phyloP scores from a whole-genome alignment of 306 rosid genomes.

The Astragalus membranaceus region DNA sequence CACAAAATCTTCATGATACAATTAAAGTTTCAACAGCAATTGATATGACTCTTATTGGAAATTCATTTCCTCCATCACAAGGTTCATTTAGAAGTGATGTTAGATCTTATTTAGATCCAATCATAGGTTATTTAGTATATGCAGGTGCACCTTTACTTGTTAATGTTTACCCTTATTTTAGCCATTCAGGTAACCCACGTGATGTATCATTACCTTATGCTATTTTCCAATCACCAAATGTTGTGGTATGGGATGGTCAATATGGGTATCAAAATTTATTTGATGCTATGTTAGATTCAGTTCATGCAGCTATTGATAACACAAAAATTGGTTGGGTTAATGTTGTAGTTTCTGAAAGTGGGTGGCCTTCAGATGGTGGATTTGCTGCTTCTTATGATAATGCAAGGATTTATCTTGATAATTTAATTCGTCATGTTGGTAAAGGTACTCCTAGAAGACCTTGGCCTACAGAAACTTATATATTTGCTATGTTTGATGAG shows the following conservation, averaged over 20 bases:
- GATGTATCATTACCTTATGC: conserved; percentile 55
- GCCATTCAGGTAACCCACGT: conserved; percentile 31
- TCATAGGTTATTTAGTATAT: conserved; percentile 42
- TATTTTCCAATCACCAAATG: conserved; percentile 44
- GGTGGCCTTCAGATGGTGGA: conserved; percentile 66
- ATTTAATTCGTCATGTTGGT: conserved; percentile 43
- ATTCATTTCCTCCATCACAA: conserved; percentile 52
- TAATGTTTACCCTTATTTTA: conserved; percentile 57
- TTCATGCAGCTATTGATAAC: conserved; percentile 50
- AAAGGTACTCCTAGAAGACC: conserved; percentile 64
- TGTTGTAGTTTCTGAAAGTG: conserved; percentile 64
- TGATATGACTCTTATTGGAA: conserved; percentile 52
- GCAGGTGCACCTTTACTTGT: conserved; percentile 53
- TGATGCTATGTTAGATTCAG: conserved; percentile 51
- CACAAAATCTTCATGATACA: conserved; percentile 32
- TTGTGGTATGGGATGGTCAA: conserved; percentile 33
- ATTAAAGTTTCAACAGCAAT: conserved; percentile 63
- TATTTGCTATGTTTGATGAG: conserved; percentile 45
- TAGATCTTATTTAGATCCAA: conserved; percentile 47
- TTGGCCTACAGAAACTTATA: conserved; percentile 20
- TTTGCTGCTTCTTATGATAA: conserved; percentile 36
- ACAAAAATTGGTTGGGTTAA: conserved; percentile 39
- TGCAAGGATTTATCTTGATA: conserved; percentile 38
- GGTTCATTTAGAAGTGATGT: conserved; percentile 53
- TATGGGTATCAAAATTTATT: conserved; percentile 51